Conservation (phyloP, 2,329 filamentous ascomycete genomes). For the Orbilia quercus region DNA sequence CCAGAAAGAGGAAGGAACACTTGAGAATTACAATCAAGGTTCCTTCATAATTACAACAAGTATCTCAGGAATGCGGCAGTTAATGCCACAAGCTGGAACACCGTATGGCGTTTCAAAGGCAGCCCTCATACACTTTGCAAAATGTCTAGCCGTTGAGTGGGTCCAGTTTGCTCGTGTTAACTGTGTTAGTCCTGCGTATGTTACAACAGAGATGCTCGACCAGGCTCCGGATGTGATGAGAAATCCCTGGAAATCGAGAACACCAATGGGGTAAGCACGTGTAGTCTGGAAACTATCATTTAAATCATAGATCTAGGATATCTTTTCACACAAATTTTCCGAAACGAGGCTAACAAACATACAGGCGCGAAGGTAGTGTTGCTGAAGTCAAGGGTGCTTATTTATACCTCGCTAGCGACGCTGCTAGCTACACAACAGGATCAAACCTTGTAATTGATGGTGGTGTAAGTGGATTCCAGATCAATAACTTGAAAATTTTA, state of each 20-base stretch:
- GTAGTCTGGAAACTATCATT: no score
- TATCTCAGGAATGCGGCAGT: slow-evolving; percentile 81
- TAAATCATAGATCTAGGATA: no score
- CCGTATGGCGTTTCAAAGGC: slow-evolving; percentile 80
- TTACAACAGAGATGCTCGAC: slow-evolving; percentile 76
- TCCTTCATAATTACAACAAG: slow-evolving; percentile 82
- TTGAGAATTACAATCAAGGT: slow-evolving; percentile 72
- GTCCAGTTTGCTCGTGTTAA: slow-evolving; percentile 79
- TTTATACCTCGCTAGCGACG: slow-evolving; percentile 82
- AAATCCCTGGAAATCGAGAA: slow-evolving; percentile 79
- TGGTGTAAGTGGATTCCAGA: slow-evolving; percentile 40
- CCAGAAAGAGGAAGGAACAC: slow-evolving; percentile 63
- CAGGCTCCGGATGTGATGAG: slow-evolving; percentile 75
- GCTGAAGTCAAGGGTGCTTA: slow-evolving; percentile 85
- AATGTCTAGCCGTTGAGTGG: slow-evolving; percentile 78
- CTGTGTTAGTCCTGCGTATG: slow-evolving; percentile 78
- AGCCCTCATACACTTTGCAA: slow-evolving; percentile 69
- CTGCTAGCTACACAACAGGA: slow-evolving; percentile 81
- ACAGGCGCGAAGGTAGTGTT: slow-evolving; percentile 74
- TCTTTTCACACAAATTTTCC: slow-evolving; percentile 31
- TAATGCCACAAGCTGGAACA: slow-evolving; percentile 78
- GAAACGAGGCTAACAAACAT: not conserved
- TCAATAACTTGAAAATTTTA: no score
- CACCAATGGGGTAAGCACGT: slow-evolving; percentile 74
- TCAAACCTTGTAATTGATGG: slow-evolving; percentile 80